These are phyloP conservation scores for Amborella trichopoda DNA, from an alignment of 164 flowering plant species.

Conservation along the genomic window DNA sequence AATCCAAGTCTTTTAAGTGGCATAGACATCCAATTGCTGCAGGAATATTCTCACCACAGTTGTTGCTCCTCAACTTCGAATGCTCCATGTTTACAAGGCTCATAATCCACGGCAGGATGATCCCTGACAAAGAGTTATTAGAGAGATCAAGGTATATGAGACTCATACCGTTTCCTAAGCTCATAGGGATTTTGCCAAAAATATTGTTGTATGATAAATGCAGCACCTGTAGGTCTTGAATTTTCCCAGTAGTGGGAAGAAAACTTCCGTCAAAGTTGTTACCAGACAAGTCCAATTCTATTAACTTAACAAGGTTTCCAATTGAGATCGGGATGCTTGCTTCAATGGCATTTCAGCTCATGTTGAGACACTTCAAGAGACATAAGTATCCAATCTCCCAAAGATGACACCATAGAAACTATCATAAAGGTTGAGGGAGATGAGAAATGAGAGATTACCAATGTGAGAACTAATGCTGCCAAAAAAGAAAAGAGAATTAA, in stretches of 20 bases:
- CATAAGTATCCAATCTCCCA: constrained; percentile 16
- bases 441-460: constrained; percentile 21
- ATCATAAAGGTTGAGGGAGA: constrained; percentile 6
- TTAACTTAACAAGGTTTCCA: not conserved
- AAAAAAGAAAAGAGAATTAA: constrained; percentile 3
- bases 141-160: not conserved
- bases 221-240: not conserved
- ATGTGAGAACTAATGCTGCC: constrained; percentile 18
- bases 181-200: constrained; percentile 2
- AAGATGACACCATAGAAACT: constrained; percentile 20
- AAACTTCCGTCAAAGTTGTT: not conserved
- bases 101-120: not conserved
- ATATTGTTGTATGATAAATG: not conserved
- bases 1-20: constrained; percentile 1
- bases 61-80: constrained; percentile 8
- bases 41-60: constrained; percentile 20
- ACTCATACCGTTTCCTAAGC: constrained; percentile 2
- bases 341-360: constrained; percentile 13
- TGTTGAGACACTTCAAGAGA: constrained; percentile 2
- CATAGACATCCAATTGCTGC: constrained; percentile 14
- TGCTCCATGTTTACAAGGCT: not conserved
- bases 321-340: constrained; percentile 5
- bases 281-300: not conserved
- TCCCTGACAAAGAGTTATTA: not conserved
- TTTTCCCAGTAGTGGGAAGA: not conserved